A percentile compares a stretch with the other conserved stretches of the same genome.
Evolutionary conservation across 176 grass and related monocot genomes (phyloP).

Genomic region (Calamus simplicifolius): DNA sequence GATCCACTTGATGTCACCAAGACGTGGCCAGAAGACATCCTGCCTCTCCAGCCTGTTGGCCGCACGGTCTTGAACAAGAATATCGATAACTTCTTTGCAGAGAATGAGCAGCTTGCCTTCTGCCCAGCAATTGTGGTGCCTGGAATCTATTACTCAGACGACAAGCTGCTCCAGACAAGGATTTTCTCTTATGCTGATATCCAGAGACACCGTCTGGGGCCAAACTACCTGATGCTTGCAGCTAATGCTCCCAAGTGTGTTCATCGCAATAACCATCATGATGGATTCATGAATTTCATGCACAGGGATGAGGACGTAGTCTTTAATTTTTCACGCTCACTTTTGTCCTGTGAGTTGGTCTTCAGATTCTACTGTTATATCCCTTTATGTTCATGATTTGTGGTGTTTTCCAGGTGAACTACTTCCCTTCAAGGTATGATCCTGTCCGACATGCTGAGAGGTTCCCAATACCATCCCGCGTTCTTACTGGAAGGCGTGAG

Average conservation of each 20-base stretch:
- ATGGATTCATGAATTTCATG: constrained; percentile 1
- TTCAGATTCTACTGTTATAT: no score
- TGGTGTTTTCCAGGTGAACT: no score
- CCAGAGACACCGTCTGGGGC: neutral
- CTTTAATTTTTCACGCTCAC: no score
- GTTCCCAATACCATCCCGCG: no score
- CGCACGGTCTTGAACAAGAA: neutral
- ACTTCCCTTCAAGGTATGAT: no score
- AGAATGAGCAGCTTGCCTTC: constrained; percentile 11
- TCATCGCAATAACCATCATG: neutral
- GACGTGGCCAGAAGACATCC: neutral
- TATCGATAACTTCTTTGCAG: constrained; percentile 1
- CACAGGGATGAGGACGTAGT: no score
- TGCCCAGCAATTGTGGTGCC: neutral
- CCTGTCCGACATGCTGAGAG: no score
- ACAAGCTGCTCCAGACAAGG: no score
- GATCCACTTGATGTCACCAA: constrained; percentile 4
- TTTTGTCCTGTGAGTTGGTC: no score
- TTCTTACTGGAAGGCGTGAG: no score
- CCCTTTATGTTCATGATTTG: no score
- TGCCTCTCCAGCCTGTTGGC: neutral
- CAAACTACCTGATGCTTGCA: constrained; percentile 1
- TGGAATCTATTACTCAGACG: neutral
- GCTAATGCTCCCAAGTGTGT: neutral
- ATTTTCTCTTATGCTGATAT: neutral